Evolutionary conservation across 805 yeast genomes (phyloP), one percentile per base, ranked within the genome.

Genomic region (Blastobotrys chiropterorum): DNA sequence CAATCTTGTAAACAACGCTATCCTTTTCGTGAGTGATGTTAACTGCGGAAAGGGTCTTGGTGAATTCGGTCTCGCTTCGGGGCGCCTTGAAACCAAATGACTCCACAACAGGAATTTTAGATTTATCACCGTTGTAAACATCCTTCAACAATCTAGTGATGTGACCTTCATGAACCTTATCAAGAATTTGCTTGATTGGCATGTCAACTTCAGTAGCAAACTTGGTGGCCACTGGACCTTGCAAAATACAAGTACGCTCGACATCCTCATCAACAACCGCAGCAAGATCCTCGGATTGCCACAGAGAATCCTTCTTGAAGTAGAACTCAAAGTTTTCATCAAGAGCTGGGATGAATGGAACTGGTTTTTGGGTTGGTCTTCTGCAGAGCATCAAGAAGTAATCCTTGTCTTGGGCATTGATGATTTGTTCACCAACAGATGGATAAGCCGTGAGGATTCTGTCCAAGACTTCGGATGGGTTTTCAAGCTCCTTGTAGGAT

Each of bases 271-370:
- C 98, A 59, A 88, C 90, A 67, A 94, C 98, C 54, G 97, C 87
- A 69, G 90, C 97, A 67, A 94, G 80, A 68, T 88, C 92, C 77
- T 94, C 98, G 20, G 96, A 86, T 79, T 94, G 99, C 99, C 99
- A 94, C 69, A 94, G 78, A 30, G 98, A 92, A 72, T 94, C 99
- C 76, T 94, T 94, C 82, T 94, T 94, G 82, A 94, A 94, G 80
- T 86, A 94, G 67, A 85, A 83, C 72, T 94, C 97, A 64, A 94
- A 89, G 75, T 88, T 86, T 60, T 88, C 95, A 67, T 94, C 96
- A 69, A 94, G 78, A 17, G 88, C 86, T 48, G 99, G 99, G 62
- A 94, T 90, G 62, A 94, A 94, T 58, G 99, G 99, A 67, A 90
- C 97, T 34, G 99, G 99, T 74, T 94, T 94, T 75, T 92, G 97